phyloP scores from a whole-genome alignment of 2,329 filamentous ascomycete genomes.

The Sporothrix dimorphospora region DNA sequence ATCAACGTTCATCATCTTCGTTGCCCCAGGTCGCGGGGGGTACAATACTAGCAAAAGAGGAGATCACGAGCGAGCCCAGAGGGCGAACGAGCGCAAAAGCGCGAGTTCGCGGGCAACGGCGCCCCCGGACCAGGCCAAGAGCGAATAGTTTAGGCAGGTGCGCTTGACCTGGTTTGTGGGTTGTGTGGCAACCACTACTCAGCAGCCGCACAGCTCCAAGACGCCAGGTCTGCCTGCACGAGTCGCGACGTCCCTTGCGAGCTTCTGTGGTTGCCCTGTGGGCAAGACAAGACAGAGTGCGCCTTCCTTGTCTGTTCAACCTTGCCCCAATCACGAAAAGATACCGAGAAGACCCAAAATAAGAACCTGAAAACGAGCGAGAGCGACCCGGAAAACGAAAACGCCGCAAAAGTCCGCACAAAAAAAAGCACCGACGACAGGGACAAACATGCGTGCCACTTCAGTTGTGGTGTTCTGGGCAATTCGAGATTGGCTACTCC shows the following conservation, averaged over 20 bases:
- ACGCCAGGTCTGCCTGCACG: background rate
- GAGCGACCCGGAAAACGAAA: background rate
- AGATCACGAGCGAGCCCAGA: background rate
- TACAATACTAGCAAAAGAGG: background rate
- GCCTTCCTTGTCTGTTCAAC: too few species aligned
- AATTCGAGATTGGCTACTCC: slow-evolving; percentile 21
- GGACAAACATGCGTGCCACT: background rate
- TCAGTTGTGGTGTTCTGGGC: background rate
- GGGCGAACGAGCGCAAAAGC: background rate
- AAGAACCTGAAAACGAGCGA: background rate
- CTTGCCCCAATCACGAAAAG: background rate
- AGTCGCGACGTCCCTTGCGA: slow-evolving; percentile 9
- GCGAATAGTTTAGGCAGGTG: background rate
- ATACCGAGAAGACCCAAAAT: background rate
- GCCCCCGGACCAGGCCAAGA: slow-evolving; percentile 7
- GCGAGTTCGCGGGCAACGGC: background rate
- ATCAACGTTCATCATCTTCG: background rate
- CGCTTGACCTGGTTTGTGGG: slow-evolving; percentile 15
- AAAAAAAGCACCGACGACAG: background rate
- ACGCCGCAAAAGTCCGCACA: background rate
- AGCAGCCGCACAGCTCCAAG: slow-evolving; percentile 8
- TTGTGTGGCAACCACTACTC: slow-evolving; percentile 16
- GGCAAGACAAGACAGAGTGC: too few species aligned
- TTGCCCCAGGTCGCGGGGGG: background rate
- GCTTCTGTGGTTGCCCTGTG: background rate